Percentiles rank a stretch among this genome's conserved stretches.
phyloP scores from a whole-genome alignment of 352 stramenopile genomes.

The Globisporangium cylindrosporum region DNA sequence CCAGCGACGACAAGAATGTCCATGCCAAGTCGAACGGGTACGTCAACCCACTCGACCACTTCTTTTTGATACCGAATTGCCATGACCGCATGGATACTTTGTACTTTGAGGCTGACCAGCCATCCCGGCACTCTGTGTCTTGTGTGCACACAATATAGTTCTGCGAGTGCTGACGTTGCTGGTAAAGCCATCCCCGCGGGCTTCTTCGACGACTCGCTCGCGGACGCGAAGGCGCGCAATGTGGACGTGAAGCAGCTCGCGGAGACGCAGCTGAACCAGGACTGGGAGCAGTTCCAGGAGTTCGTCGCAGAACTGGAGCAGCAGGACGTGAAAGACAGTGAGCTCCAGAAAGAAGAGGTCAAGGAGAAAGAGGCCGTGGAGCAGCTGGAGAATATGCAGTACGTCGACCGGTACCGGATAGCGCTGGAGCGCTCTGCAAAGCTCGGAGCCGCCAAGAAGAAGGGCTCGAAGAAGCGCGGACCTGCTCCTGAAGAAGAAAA shows the following conservation, averaged over 20 bases:
- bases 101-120: background rate
- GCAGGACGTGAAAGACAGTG: conserved; percentile 30
- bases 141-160: background rate
- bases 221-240: conserved; percentile 45
- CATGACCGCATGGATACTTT: background rate
- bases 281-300: conserved; percentile 63
- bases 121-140: background rate
- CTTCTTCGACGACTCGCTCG: conserved; percentile 54
- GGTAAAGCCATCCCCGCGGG: conserved; percentile 26
- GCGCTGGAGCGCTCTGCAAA: background rate
- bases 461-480: background rate
- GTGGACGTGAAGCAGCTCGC: conserved; percentile 46
- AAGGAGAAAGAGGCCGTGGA: conserved; percentile 48
- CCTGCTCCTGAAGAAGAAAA: background rate
- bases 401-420: conserved; percentile 59
- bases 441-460: conserved; percentile 23
- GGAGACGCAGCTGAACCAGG: conserved; percentile 35
- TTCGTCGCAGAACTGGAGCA: conserved; percentile 60
- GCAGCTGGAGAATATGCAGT: conserved; percentile 67
- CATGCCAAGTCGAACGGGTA: background rate
- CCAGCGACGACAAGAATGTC: background rate
- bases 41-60: background rate
- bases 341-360: conserved; percentile 32
- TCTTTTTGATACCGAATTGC: background rate
- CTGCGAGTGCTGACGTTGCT: background rate